Percentiles rank a stretch among this genome's conserved stretches.
These are phyloP conservation scores for Lodderomyces theae DNA, from an alignment of 1,139 yeast species.

Conservation along the genomic window DNA sequence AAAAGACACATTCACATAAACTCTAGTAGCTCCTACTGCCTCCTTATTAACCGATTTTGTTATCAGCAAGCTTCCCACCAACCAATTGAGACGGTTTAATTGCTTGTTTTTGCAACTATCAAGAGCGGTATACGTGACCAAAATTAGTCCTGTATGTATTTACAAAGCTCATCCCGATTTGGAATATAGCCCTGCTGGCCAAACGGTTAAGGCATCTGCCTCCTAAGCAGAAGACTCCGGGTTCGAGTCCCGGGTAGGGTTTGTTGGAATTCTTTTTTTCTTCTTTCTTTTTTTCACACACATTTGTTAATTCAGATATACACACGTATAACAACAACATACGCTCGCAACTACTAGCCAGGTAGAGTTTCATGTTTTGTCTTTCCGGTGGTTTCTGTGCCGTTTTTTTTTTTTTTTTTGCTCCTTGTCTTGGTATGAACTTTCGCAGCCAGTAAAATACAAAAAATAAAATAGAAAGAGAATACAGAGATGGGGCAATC, in stretches of 20 bases:
- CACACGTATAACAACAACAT: neutral
- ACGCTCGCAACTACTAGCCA: too few relatives aligned
- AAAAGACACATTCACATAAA: too few relatives aligned
- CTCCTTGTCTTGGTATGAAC: neutral
- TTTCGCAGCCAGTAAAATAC: neutral
- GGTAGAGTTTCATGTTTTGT: too few relatives aligned
- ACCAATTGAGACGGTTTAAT: neutral
- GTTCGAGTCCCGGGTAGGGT: constrained; percentile 95
- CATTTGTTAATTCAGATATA: neutral
- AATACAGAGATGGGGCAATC: neutral
- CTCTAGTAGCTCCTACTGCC: too few relatives aligned
- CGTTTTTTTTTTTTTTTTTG: neutral
- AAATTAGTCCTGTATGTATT: neutral
- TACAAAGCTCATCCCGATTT: neutral
- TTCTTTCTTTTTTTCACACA: constrained; percentile 8
- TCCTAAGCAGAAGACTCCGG: constrained; percentile 96
- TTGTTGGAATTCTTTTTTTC: constrained; percentile 16
- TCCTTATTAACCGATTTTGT: too few relatives aligned
- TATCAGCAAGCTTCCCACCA: too few relatives aligned
- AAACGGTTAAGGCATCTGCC: constrained; percentile 95
- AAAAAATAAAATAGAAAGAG: neutral
- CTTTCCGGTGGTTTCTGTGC: too few relatives aligned
- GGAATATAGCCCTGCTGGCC: constrained; percentile 69
- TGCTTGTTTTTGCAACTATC: too few relatives aligned
- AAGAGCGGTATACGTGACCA: neutral